Conservation (phyloP, 371 early-diverging fungal genomes). For the Massospora cicadina region DNA sequence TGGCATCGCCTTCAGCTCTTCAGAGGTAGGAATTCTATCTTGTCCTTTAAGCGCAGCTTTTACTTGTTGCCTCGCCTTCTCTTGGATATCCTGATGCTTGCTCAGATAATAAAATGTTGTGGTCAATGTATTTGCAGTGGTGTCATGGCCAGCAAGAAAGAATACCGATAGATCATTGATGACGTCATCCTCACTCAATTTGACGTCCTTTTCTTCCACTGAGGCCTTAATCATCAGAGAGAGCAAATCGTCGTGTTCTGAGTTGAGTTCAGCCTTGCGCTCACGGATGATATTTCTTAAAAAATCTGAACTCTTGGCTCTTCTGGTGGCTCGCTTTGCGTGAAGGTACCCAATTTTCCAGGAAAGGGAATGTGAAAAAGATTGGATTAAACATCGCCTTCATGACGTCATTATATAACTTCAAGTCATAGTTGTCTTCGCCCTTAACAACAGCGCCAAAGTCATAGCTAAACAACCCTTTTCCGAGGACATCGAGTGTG, state of each 20-base stretch:
- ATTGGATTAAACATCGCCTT: slow-evolving; percentile 3
- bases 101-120: slow-evolving; percentile 22
- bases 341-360: slow-evolving; percentile 7
- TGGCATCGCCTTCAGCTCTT: neutral
- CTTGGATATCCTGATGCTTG: slow-evolving; percentile 5
- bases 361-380: neutral
- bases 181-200: slow-evolving; percentile 13
- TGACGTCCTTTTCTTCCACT: neutral
- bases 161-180: slow-evolving; percentile 17
- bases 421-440: neutral
- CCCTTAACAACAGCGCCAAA: slow-evolving; percentile 6
- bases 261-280: neutral
- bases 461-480: slow-evolving; percentile 10
- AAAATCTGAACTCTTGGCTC: neutral
- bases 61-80: slow-evolving; percentile 1
- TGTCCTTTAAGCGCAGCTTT: neutral
- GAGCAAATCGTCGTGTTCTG: neutral
- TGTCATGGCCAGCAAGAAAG: slow-evolving; percentile 28
- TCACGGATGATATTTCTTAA: neutral
- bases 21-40: neutral
- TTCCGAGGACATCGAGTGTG: slow-evolving; percentile 9
- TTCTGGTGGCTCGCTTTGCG: neutral
- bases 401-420: slow-evolving; percentile 3
- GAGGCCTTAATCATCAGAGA: neutral
- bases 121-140: slow-evolving; percentile 22